Percentiles rank a stretch among this genome's conserved stretches.
These are phyloP conservation scores for Xylariaceae sp. DNA, from an alignment of 2,329 filamentous ascomycete species.

Conservation along the genomic window DNA sequence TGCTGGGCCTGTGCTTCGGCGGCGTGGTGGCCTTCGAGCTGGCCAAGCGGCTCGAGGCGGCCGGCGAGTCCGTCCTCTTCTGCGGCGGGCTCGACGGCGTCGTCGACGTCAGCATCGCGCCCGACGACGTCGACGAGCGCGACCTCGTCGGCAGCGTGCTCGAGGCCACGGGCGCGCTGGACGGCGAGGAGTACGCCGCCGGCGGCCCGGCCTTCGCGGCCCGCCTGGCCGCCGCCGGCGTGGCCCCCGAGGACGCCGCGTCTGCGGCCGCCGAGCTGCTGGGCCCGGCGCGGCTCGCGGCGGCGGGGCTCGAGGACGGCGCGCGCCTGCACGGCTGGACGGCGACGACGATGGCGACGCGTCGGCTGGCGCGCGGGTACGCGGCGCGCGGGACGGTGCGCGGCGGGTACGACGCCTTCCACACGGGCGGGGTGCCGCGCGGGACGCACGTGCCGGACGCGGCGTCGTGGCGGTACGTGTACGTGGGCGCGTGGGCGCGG, in stretches of 20 bases:
- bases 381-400: background rate
- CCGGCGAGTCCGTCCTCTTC: background rate
- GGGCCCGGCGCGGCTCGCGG: background rate
- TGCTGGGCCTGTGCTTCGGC: background rate
- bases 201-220: background rate
- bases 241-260: background rate
- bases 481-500: background rate
- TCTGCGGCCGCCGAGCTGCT: background rate
- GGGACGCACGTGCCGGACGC: background rate
- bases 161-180: background rate
- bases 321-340: background rate
- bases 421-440: background rate
- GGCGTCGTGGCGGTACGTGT: background rate
- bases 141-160: background rate
- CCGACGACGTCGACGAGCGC: background rate
- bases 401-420: background rate
- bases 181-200: no score
- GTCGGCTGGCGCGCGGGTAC: background rate
- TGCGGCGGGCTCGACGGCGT: background rate
- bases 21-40: background rate
- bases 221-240: background rate
- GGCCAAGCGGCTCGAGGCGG: background rate
- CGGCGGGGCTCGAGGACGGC: background rate
- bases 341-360: background rate
- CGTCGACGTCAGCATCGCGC: background rate